Evolutionary conservation across 148 eudicot genomes (phyloP), one percentile per base, ranked within the genome.

Genomic region (Polygonum aviculare): DNA sequence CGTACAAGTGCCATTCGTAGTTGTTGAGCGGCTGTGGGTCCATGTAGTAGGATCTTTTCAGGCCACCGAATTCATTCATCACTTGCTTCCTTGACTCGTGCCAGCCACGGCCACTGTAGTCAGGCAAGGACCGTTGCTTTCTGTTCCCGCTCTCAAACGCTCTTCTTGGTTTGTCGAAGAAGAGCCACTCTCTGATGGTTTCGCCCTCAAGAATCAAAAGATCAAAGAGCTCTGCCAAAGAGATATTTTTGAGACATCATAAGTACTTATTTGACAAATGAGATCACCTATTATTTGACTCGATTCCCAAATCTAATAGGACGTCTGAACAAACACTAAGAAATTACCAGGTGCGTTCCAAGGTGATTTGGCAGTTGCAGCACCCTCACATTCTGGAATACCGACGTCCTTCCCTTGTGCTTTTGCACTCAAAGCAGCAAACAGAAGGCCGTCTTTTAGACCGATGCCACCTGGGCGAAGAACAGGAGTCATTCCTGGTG

Each of bases 21-120:
- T 84, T 90, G 70, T 89, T 84, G 85, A 89, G 86, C 18, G 99
- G 99, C 71, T 92, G 99, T 54, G 99, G 97, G 47, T 95, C 99
- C 99, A 95, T 95, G 74, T 90, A 95, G 82, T 92, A 94, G 38
- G 98, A 95, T 84, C 99, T 89, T 84, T 95, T 93, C 52, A 89
- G 81, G 47, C 97, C 97, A 65, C 87, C 85, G 67, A 77, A 91
- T 81, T 93, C 97, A 65, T 89, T 91, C 91, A 95, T 88, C 80
- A 95, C 89, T 86, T 93, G 98, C 75, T 95, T 95, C 81, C 99
- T 86, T 1, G 98, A 96, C 85, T 93, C 99, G 54, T 93, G 99
- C 99, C 98, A 96, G 21, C 98, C 98, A 19, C 99, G 91, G 7
- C 98, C 99, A 72, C 86, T 90, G 82, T 93, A 91, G 77, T 93